Conservation (phyloP, 2,329 filamentous ascomycete genomes). For the Passalora sequoiae region DNA sequence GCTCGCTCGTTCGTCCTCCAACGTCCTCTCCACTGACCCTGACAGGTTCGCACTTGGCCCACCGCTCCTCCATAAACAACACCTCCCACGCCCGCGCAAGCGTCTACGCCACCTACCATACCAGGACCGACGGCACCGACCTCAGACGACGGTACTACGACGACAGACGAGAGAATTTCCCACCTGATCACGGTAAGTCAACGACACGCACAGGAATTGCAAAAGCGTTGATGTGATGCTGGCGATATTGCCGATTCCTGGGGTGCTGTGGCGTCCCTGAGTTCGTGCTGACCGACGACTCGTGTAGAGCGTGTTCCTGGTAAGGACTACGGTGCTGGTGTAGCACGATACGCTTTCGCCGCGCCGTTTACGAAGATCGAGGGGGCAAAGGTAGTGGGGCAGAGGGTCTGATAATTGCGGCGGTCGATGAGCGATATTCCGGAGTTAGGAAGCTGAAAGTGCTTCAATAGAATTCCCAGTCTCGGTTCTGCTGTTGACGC, state of each 20-base stretch:
- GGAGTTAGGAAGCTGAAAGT: too few species aligned
- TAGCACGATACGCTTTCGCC: conserved; percentile 25
- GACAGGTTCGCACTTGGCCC: conserved; percentile 39
- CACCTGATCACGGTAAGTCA: conserved; percentile 37
- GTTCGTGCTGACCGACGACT: background rate
- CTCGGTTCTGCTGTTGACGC: too few species aligned
- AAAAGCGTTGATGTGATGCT: too few species aligned
- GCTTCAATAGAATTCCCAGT: too few species aligned
- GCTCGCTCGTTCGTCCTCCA: too few species aligned
- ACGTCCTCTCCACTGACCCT: too few species aligned
- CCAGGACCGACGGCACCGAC: conserved; percentile 35
- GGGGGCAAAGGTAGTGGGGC: background rate
- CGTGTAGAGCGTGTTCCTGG: conserved; percentile 19
- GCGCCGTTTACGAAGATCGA: conserved; percentile 26
- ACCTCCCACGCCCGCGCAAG: conserved; percentile 36
- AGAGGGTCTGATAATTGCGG: background rate
- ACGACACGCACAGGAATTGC: too few species aligned
- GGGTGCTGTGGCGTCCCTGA: conserved; percentile 3
- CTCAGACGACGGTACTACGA: conserved; percentile 42
- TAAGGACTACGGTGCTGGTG: conserved; percentile 25
- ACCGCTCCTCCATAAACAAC: conserved; percentile 35
- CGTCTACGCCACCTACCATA: conserved; percentile 43
- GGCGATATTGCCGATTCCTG: background rate
- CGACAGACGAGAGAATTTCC: conserved; percentile 39
- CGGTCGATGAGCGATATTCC: too few species aligned